phyloP scores from a whole-genome alignment of 2,329 filamentous ascomycete species.

The Paradendryphiella salina region DNA sequence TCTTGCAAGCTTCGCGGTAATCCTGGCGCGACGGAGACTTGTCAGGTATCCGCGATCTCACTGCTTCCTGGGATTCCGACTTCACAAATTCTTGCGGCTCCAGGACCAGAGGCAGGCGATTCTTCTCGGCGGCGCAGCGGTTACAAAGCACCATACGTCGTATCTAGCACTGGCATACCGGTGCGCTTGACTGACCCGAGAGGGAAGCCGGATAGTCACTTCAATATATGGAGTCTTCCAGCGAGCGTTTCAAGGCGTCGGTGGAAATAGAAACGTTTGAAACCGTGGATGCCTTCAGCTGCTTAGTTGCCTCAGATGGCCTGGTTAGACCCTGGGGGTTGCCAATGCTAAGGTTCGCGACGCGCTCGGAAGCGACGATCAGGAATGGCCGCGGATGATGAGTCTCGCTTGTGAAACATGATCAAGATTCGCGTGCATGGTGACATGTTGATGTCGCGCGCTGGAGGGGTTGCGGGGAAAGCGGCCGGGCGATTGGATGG shows the following conservation, averaged over 20 bases:
- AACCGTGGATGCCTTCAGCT: slow-evolving; percentile 4
- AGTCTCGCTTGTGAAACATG: background rate
- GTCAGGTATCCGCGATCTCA: background rate
- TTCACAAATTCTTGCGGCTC: background rate
- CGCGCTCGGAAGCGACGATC: background rate
- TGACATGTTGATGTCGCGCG: background rate
- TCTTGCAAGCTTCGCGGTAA: background rate
- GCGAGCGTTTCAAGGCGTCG: slow-evolving; percentile 2
- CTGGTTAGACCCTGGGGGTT: background rate
- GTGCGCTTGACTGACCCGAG: background rate
- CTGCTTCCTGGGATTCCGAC: background rate
- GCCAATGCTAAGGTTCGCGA: background rate
- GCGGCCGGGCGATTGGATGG: slow-evolving; percentile 6
- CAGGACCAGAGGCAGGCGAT: background rate
- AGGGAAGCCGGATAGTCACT: background rate
- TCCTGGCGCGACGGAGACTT: background rate
- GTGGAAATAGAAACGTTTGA: slow-evolving; percentile 12
- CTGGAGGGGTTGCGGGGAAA: slow-evolving; percentile 10
- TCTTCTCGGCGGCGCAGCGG: slow-evolving; percentile 6
- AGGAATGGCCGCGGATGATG: background rate
- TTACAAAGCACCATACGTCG: slow-evolving; percentile 12
- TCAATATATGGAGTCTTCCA: background rate
- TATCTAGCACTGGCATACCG: slow-evolving; percentile 1
- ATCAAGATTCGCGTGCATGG: background rate
- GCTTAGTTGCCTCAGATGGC: background rate